Evolutionary conservation across 2,329 filamentous ascomycete species (phyloP).

Genomic region (Mycocentrospora acerina): DNA sequence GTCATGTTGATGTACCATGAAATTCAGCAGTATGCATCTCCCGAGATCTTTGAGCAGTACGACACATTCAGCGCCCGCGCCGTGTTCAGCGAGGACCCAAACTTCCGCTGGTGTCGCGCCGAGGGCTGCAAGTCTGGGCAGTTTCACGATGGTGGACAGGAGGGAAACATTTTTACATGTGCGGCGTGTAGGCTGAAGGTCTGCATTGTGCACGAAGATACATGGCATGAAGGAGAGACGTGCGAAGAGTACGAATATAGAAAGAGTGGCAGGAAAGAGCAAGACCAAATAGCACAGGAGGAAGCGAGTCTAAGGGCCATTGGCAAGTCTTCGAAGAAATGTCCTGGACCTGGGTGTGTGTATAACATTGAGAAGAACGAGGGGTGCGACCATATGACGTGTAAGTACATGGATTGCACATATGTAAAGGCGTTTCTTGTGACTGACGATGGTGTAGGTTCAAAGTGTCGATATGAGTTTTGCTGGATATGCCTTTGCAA

Average conservation of each 20-base stretch:
- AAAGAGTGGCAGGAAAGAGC: conserved; percentile 22
- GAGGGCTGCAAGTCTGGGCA: conserved; percentile 55
- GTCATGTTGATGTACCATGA: conserved; percentile 48
- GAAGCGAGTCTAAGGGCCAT: conserved; percentile 32
- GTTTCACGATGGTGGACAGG: conserved; percentile 51
- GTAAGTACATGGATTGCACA: conserved; percentile 15
- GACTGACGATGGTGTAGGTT: conserved; percentile 19
- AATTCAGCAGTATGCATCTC: conserved; percentile 37
- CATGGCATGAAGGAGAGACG: conserved; percentile 46
- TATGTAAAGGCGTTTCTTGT: too few species aligned
- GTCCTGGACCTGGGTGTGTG: conserved; percentile 38
- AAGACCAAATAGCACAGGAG: conserved; percentile 26
- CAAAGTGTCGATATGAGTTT: conserved; percentile 43
- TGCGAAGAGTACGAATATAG: conserved; percentile 44
- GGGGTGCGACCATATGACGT: conserved; percentile 48
- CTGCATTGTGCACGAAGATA: conserved; percentile 39
- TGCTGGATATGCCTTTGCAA: conserved; percentile 44
- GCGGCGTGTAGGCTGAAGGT: conserved; percentile 38
- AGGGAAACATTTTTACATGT: conserved; percentile 50
- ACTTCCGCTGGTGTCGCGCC: conserved; percentile 58
- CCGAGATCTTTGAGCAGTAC: conserved; percentile 21
- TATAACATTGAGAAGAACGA: conserved; percentile 45
- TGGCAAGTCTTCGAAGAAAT: conserved; percentile 40
- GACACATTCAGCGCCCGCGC: conserved; percentile 49
- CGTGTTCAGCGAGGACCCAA: conserved; percentile 47